Evolutionary conservation across 768 basidiomycete species (phyloP).

Genomic region (Lentinula sp.): DNA sequence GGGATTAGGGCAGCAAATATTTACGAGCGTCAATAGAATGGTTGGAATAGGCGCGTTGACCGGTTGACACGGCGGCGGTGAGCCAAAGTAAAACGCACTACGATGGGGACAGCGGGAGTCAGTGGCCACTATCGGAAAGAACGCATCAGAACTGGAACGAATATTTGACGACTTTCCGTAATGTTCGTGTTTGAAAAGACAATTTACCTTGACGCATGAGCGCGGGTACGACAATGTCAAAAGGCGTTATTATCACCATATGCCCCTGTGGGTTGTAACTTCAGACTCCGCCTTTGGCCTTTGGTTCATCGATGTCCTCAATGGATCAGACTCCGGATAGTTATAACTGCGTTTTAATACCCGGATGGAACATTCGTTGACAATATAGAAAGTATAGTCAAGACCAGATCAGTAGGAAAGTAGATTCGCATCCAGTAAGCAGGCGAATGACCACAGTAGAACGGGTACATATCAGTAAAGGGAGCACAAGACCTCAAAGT

Average conservation of each 20-base stretch:
- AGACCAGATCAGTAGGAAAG: background rate
- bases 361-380: background rate
- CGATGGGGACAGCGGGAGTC: constrained; percentile 1
- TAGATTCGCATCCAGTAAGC: background rate
- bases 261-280: background rate
- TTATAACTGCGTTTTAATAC: background rate
- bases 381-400: background rate
- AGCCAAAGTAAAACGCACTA: background rate
- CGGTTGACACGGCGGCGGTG: background rate
- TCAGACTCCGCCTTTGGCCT: background rate
- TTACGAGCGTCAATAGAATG: background rate
- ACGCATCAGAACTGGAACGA: background rate
- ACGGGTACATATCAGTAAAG: background rate
- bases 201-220: background rate
- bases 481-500: background rate
- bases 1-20: too few relatives aligned
- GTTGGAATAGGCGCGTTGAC: background rate
- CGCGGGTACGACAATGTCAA: background rate
- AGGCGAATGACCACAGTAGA: background rate
- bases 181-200: constrained; percentile 1
- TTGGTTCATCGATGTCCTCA: background rate
- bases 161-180: background rate
- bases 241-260: background rate
- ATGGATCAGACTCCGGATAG: background rate
- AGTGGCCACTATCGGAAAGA: constrained; percentile 1